Percentiles rank a stretch among this genome's conserved stretches.
phyloP scores from a whole-genome alignment of 2,329 filamentous ascomycete species.

The Scedosporium boydii region DNA sequence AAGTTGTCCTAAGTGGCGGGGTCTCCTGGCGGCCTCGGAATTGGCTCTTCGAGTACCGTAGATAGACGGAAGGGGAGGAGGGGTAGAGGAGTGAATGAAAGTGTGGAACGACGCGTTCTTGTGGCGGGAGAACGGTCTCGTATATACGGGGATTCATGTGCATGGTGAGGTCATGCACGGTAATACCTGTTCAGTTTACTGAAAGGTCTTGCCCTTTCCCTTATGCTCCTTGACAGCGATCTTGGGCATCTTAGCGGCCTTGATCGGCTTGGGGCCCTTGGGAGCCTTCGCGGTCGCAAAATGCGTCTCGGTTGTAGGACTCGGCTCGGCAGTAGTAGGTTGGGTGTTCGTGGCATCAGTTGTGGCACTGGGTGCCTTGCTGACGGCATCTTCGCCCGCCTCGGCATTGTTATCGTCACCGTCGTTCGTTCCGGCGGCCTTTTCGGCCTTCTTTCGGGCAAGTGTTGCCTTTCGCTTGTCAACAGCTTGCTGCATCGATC shows the following conservation, averaged over 20 bases:
- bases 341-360: background rate
- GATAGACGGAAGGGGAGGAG: too few relatives aligned
- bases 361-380: background rate
- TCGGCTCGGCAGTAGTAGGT: background rate
- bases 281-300: background rate
- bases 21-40: too few relatives aligned
- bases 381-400: background rate
- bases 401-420: background rate
- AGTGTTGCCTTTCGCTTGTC: conserved; percentile 51
- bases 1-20: background rate
- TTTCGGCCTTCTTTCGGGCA: conserved; percentile 46
- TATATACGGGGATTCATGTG: too few relatives aligned
- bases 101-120: background rate
- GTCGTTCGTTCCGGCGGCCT: conserved; percentile 21
- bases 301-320: background rate
- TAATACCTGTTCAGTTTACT: background rate
- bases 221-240: background rate
- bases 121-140: background rate
- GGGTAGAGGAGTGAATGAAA: too few relatives aligned
- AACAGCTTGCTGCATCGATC: conserved; percentile 51
- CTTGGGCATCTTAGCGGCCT: background rate
- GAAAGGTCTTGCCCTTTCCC: background rate
- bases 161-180: too few relatives aligned
- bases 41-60: too few relatives aligned
- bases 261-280: background rate